Conservation (phyloP, 1,284 basidiomycete species). For the Apiotrichum gracile region DNA sequence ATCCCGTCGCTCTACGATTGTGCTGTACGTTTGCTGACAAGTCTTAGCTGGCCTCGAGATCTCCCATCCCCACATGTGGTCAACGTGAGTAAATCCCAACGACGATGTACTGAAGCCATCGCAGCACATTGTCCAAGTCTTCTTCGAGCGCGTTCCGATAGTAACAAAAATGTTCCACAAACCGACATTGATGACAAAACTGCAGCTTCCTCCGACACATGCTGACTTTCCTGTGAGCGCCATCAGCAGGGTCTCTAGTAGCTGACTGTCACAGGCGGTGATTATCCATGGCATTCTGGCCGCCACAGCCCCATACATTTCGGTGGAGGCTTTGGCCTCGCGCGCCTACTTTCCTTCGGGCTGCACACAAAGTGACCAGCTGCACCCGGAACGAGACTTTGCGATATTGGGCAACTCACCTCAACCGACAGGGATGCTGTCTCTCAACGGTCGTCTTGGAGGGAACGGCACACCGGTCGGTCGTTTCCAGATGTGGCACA, state of each 20-base stretch:
- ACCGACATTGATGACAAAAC: constrained; percentile 20
- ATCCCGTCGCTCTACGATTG: not conserved
- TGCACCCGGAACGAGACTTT: constrained; percentile 33
- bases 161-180: constrained; percentile 36
- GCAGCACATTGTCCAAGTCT: constrained; percentile 27
- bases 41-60: constrained; percentile 32
- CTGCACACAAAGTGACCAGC: constrained; percentile 13
- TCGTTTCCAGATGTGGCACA: constrained; percentile 41
- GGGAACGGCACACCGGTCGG: constrained; percentile 17
- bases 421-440: not conserved
- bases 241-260: not conserved
- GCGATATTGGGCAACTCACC: constrained; percentile 1
- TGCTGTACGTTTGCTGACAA: not conserved
- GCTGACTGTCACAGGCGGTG: not conserved
- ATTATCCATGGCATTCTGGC: constrained; percentile 39
- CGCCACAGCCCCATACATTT: constrained; percentile 29
- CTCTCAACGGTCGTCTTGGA: not conserved
- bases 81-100: constrained; percentile 3
- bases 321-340: constrained; percentile 22
- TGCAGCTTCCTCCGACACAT: constrained; percentile 32
- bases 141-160: constrained; percentile 37
- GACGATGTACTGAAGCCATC: not conserved
- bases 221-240: constrained; percentile 35
- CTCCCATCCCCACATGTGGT: constrained; percentile 31
- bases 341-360: constrained; percentile 37